Conservation (phyloP, 2,329 filamentous ascomycete genomes). For the Cytospora mali region DNA sequence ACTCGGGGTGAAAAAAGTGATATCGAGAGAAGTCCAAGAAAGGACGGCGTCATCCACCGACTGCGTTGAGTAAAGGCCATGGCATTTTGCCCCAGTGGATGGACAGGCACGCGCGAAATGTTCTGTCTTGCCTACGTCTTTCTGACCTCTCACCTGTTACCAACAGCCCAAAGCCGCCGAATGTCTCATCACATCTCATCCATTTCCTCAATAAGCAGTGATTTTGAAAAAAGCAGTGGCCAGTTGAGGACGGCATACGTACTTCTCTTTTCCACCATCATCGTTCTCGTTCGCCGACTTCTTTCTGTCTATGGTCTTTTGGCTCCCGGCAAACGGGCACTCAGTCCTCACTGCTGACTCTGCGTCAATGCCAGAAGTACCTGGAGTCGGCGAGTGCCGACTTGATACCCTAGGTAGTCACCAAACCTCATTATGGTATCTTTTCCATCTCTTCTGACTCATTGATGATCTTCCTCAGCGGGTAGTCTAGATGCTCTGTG, state of each 20-base stretch:
- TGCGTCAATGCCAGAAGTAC: constrained; percentile 10
- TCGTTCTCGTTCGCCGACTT: constrained; percentile 1
- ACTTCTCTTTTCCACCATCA: background rate
- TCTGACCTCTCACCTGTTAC: background rate
- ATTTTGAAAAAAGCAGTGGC: too few species aligned
- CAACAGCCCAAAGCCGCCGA: background rate
- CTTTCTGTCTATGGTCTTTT: background rate
- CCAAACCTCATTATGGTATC: background rate
- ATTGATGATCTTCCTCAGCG: background rate
- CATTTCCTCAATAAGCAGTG: constrained; percentile 1
- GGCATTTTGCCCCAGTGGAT: background rate
- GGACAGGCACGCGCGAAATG: background rate
- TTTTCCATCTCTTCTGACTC: background rate
- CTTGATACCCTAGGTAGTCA: too few species aligned
- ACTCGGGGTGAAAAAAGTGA: too few species aligned
- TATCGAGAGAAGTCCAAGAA: background rate
- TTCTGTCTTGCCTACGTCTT: background rate
- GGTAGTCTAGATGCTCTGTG: constrained; percentile 8
- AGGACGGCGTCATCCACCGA: background rate
- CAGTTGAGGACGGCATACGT: background rate
- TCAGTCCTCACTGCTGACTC: background rate
- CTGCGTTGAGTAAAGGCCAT: too few species aligned
- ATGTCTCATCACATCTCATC: background rate
- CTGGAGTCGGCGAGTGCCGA: constrained; percentile 6
- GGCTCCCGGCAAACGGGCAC: constrained; percentile 2